Evolutionary conservation across 345 rosid species (phyloP), one percentile per base, ranked within the genome.

Genomic region (Pistacia atlantica): DNA sequence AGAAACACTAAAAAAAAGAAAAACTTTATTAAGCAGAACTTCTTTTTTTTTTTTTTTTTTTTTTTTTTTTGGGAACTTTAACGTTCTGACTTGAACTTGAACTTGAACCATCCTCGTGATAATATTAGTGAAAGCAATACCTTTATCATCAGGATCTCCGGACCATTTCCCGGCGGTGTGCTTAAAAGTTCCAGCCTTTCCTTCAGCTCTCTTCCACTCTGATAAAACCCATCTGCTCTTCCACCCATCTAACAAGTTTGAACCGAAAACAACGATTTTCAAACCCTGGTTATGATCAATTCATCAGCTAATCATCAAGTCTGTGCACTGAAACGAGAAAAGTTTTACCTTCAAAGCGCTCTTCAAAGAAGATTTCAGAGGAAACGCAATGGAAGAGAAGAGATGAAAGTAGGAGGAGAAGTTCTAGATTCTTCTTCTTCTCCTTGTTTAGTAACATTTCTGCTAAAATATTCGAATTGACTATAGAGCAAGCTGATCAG

Each of bases 171-270:
- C 97, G 18, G 96, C 91, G 0, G 97, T 91, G 78, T 93, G 82
- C 81, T 93, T 93, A 58, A 93, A 91, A 45, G 92, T 85, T 1
- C 94, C 97, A 0, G 94, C 97, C 81, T 93, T 91, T 58, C 98
- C 98, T 83, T 93, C 95, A 16, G 83, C 88, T 79, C 92, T 81
- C 48, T 93, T 93, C 98, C 98, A 93, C 73, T 93, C 97, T 16
- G 97, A 93, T 59, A 81, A 81, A 46, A 93, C 97, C 99, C 99
- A 95, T 18, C 97, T 84, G 81, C 89, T 84, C 73, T 89, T 89
- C 99, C 99, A 95, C 59, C 98, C 99, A 85, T 88, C 99, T 95
- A 10, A 42, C 46, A 7, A 42, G 46, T 42, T 42, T 5, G 46
- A 42, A 42, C 46, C 6, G 1, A 42, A 42, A 42, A 42, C 1